A percentile compares a stretch with the other conserved stretches of the same genome.
phyloP scores from a whole-genome alignment of 1,284 basidiomycete genomes.

The Amylostereum areolatum region DNA sequence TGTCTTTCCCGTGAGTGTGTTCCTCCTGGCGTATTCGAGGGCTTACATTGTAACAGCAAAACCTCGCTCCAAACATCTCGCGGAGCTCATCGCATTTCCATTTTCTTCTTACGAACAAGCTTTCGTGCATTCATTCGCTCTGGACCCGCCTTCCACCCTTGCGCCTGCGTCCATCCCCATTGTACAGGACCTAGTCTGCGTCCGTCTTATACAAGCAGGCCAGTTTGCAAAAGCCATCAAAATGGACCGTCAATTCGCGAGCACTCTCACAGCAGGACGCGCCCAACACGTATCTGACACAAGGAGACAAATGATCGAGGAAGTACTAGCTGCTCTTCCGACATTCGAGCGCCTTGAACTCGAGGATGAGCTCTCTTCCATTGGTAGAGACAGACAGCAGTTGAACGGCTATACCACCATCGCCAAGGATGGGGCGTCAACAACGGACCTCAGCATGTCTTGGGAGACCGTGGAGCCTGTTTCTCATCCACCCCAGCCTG shows the following conservation, averaged over 20 bases:
- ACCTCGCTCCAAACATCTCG: slow-evolving; percentile 49
- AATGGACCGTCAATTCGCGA: slow-evolving; percentile 61
- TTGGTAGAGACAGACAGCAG: slow-evolving; percentile 15
- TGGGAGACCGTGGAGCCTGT: slow-evolving; percentile 40
- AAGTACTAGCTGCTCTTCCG: slow-evolving; percentile 55
- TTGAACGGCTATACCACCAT: slow-evolving; percentile 8
- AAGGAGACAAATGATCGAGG: slow-evolving; percentile 64
- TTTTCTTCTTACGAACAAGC: slow-evolving; percentile 58
- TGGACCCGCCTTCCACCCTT: slow-evolving; percentile 47
- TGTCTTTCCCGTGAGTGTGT: slow-evolving; percentile 56
- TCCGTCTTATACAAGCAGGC: slow-evolving; percentile 73
- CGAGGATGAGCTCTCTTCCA: slow-evolving; percentile 41
- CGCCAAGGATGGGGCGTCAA: background rate
- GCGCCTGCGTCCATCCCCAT: slow-evolving; percentile 45
- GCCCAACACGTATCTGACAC: slow-evolving; percentile 30
- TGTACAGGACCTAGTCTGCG: slow-evolving; percentile 77
- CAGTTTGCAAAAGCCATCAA: slow-evolving; percentile 69
- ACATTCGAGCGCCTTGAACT: slow-evolving; percentile 49
- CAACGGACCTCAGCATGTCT: slow-evolving; percentile 37
- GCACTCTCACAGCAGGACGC: slow-evolving; percentile 20
- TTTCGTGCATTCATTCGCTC: slow-evolving; percentile 49
- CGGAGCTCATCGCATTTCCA: slow-evolving; percentile 56
- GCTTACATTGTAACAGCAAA: slow-evolving; percentile 35
- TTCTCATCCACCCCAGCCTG: background rate
- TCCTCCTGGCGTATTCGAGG: background rate